Evolutionary conservation across 495 filamentous ascomycete genomes (phyloP).

Genomic region (Aspergillus taichungensis): DNA sequence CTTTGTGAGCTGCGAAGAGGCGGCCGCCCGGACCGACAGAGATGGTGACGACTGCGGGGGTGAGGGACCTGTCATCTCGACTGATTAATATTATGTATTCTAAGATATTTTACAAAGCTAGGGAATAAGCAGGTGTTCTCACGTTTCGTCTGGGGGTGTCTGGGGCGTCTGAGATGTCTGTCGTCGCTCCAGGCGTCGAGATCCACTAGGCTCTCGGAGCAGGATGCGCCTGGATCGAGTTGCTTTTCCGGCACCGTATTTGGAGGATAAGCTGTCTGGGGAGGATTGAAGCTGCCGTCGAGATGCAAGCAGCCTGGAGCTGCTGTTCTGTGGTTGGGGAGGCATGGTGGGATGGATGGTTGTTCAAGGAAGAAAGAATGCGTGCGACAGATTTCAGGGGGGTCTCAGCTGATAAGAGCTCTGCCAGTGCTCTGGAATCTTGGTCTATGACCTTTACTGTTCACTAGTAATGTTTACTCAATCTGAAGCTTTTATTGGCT

Average conservation of each 20-base stretch:
- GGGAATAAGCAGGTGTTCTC: slow-evolving; percentile 9
- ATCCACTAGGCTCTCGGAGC: slow-evolving; percentile 17
- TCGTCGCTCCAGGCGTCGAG: slow-evolving; percentile 21
- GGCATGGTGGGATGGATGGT: too few relatives aligned
- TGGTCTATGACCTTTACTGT: too few relatives aligned
- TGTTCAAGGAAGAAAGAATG: too few relatives aligned
- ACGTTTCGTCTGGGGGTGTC: slow-evolving; percentile 33
- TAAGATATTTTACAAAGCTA: not conserved
- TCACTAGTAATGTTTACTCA: too few relatives aligned
- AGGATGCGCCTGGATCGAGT: slow-evolving; percentile 24
- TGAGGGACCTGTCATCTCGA: slow-evolving; percentile 39
- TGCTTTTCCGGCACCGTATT: slow-evolving; percentile 39
- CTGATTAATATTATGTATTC: not conserved
- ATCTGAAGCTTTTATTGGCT: too few relatives aligned
- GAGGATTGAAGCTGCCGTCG: slow-evolving; percentile 21
- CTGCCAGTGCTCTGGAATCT: too few relatives aligned
- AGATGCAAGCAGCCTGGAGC: slow-evolving; percentile 21
- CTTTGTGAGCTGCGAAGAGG: slow-evolving; percentile 86
- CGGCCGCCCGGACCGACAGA: slow-evolving; percentile 67
- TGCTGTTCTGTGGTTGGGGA: not conserved
- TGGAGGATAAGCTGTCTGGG: slow-evolving; percentile 33
- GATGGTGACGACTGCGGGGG: slow-evolving; percentile 70
- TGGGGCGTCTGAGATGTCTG: slow-evolving; percentile 12
- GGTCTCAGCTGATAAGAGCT: too few relatives aligned
- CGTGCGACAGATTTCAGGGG: too few relatives aligned